Evolutionary conservation across 169 alveolate genomes (phyloP).

Genomic region (Besnoitia besnoiti): DNA sequence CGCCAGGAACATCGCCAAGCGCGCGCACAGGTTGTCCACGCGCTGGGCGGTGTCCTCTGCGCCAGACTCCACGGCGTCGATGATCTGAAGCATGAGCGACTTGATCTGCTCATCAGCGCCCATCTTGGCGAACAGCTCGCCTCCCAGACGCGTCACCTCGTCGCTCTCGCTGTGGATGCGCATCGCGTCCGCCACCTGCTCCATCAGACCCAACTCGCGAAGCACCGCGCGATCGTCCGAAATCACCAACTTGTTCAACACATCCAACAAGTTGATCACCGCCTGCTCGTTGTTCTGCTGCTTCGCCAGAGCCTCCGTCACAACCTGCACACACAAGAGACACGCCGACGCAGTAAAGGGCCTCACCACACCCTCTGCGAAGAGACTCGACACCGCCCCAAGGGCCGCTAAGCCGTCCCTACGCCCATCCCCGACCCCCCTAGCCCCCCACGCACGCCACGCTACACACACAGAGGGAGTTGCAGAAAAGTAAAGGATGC

Average conservation of each 20-base stretch:
- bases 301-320: conserved; percentile 63
- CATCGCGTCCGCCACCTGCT: conserved; percentile 85
- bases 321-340: conserved; percentile 34
- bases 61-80: conserved; percentile 79
- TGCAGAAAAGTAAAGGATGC: no score
- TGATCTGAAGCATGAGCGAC: conserved; percentile 85
- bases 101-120: conserved; percentile 92
- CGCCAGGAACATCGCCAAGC: conserved; percentile 85
- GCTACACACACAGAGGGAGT: no score
- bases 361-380: no score
- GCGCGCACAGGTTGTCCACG: conserved; percentile 84
- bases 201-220: conserved; percentile 82
- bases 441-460: no score
- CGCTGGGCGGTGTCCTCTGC: conserved; percentile 84
- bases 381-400: no score
- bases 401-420: no score
- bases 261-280: conserved; percentile 47
- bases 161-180: conserved; percentile 84
- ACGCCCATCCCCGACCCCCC: no score
- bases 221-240: conserved; percentile 65
- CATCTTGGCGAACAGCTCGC: conserved; percentile 86
- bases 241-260: conserved; percentile 52
- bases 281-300: conserved; percentile 65
- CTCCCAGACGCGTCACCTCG: conserved; percentile 81
- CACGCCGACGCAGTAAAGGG: not conserved